Conservation (phyloP, 495 filamentous ascomycete species). For the Terfezia claveryi region DNA sequence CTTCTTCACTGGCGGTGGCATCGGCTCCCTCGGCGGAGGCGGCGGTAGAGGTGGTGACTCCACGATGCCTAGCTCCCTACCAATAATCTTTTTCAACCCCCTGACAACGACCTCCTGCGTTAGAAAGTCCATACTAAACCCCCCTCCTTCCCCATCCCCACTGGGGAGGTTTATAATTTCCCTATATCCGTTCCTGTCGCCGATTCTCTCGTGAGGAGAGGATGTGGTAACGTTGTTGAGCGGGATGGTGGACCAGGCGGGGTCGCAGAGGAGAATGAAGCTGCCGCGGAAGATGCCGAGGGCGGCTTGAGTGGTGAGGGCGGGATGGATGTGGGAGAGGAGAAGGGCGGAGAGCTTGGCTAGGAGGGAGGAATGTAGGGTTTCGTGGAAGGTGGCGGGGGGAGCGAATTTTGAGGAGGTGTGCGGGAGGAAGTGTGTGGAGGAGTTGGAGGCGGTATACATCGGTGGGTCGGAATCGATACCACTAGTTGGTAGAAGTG, state of each 20-base stretch:
- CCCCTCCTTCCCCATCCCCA: background rate
- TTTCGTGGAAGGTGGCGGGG: background rate
- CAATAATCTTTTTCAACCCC: background rate
- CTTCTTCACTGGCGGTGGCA: background rate
- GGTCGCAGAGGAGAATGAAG: background rate
- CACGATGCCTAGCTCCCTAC: background rate
- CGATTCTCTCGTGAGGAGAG: background rate
- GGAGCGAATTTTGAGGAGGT: background rate
- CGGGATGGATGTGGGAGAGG: background rate
- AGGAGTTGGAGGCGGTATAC: background rate
- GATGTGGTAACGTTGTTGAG: background rate
- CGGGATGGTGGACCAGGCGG: background rate
- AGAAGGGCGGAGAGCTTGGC: background rate
- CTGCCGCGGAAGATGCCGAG: background rate
- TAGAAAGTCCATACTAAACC: background rate
- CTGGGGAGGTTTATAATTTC: background rate
- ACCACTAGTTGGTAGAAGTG: background rate
- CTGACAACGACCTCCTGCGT: background rate
- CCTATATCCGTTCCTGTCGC: background rate
- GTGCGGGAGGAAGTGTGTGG: background rate
- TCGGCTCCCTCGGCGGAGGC: background rate
- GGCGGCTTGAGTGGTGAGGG: background rate
- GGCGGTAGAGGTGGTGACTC: background rate
- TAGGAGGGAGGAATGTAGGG: background rate
- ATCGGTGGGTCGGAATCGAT: background rate